phyloP scores from a whole-genome alignment of 345 rosid genomes.

The Eutrema yunnanense region DNA sequence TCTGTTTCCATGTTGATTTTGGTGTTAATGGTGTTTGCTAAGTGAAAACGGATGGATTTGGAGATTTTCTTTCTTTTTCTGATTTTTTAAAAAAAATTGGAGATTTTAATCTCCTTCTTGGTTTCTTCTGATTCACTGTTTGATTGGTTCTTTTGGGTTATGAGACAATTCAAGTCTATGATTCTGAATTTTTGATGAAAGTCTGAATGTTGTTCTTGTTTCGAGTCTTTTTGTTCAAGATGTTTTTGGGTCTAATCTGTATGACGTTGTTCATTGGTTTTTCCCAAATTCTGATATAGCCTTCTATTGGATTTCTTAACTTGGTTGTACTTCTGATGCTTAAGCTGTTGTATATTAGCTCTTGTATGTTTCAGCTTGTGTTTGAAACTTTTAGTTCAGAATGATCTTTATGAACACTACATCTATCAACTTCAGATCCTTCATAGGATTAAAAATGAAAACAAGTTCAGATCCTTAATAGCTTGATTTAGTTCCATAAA shows the following conservation, averaged over 20 bases:
- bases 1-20: not conserved
- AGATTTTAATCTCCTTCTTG: not conserved
- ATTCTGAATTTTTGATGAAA: not conserved
- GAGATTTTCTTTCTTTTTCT: not conserved
- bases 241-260: not conserved
- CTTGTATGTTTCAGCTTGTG: not conserved
- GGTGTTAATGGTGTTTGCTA: not conserved
- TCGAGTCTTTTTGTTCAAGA: not conserved
- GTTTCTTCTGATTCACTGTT: not conserved
- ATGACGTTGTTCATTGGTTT: not conserved
- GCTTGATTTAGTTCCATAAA: conserved; percentile 1
- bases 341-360: not conserved
- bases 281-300: not conserved
- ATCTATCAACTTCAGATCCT: not conserved
- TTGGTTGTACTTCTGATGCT: conserved; percentile 6
- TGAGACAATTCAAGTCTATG: conserved; percentile 1
- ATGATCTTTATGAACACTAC: not conserved
- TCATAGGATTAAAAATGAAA: not conserved
- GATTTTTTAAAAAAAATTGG: not conserved
- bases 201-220: not conserved
- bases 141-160: conserved; percentile 2
- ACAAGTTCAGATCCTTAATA: not conserved
- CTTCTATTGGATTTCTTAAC: not conserved
- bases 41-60: not conserved
- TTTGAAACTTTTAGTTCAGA: not conserved